A percentile compares a stretch with the other conserved stretches of the same genome.
phyloP scores from a whole-genome alignment of 257 asterid genomes.

The Solanum piurae region DNA sequence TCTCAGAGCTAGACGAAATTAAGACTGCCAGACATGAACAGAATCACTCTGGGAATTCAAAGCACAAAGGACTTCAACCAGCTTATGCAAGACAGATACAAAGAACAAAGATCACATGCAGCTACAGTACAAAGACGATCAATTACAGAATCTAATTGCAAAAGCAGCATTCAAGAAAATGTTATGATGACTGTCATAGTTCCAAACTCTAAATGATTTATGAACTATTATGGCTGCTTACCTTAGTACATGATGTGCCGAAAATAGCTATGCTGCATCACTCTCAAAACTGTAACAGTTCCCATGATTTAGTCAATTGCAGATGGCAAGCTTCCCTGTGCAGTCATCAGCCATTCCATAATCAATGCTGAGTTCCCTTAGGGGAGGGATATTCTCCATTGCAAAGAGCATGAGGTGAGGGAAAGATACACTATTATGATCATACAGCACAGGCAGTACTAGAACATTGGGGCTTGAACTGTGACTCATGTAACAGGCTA shows the following conservation, averaged over 20 bases:
- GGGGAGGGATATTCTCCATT: conserved; percentile 83
- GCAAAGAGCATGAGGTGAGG: conserved; percentile 90
- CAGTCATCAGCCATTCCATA: conserved; percentile 73
- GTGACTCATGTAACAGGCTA: conserved; percentile 53
- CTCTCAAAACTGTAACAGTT: conserved; percentile 6
- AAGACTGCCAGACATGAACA: background rate
- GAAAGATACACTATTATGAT: conserved; percentile 68
- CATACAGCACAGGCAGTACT: conserved; percentile 72
- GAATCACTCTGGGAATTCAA: background rate
- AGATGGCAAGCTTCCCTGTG: conserved; percentile 66
- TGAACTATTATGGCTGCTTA: conserved; percentile 1
- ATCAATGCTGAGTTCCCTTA: conserved; percentile 76
- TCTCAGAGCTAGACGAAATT: background rate
- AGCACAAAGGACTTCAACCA: background rate
- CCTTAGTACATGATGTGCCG: conserved; percentile 19
- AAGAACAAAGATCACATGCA: background rate
- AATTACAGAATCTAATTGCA: background rate
- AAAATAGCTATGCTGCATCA: conserved; percentile 4
- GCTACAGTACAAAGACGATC: background rate
- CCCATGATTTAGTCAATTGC: conserved; percentile 27
- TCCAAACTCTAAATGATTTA: background rate
- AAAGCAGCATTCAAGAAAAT: background rate
- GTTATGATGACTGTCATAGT: background rate
- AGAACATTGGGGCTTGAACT: conserved; percentile 47
- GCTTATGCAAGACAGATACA: background rate